Conservation (phyloP, 2,329 filamentous ascomycete genomes). For the Beauveria caledonica region DNA sequence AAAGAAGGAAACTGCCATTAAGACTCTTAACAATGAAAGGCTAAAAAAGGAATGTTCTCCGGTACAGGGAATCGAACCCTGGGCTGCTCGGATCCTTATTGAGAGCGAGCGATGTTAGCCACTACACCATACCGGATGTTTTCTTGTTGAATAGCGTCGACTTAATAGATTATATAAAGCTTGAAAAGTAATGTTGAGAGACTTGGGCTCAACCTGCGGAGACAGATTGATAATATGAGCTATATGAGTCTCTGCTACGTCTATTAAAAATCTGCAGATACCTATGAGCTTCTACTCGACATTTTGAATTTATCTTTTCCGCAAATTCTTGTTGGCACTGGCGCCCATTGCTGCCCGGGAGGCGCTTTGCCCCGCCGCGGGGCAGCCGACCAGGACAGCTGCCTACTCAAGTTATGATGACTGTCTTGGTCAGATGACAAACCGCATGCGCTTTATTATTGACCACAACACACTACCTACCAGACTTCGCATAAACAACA, state of each 20-base stretch:
- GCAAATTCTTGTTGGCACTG: not conserved
- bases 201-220: too few species aligned
- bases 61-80: conserved; percentile 28
- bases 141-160: not conserved
- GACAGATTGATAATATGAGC: too few species aligned
- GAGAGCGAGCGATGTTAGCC: conserved; percentile 30
- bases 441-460: conserved; percentile 2
- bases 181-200: not conserved
- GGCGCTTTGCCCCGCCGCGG: conserved; percentile 17
- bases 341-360: not conserved
- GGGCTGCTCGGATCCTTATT: conserved; percentile 24
- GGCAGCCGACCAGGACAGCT: conserved; percentile 15
- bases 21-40: too few species aligned
- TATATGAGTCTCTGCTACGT: too few species aligned
- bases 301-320: not conserved
- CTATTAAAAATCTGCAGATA: not conserved
- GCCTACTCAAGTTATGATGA: conserved; percentile 11
- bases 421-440: conserved; percentile 17
- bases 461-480: not conserved
- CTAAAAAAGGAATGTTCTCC: conserved; percentile 17
- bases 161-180: not conserved
- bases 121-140: conserved; percentile 28
- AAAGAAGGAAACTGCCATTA: too few species aligned
- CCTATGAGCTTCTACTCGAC: too few species aligned
- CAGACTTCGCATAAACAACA: not conserved